Percentiles rank a stretch among this genome's conserved stretches.
Evolutionary conservation across 148 eudicot genomes (phyloP).

Genomic region (Rhododendron ferrugineum): DNA sequence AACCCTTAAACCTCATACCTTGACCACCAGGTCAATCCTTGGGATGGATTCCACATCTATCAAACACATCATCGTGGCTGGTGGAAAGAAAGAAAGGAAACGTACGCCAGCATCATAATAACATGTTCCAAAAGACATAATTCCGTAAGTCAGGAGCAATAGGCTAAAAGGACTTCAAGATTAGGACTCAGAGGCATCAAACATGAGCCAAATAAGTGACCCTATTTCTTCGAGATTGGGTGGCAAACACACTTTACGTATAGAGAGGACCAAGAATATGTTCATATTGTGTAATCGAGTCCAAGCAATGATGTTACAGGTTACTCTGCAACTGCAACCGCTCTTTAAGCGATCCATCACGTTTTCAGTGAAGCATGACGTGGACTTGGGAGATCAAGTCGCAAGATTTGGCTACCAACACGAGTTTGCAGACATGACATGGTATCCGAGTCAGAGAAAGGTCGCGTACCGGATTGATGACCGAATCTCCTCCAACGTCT

Average conservation of each 20-base stretch:
- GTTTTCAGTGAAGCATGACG: conserved; percentile 26
- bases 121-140: neutral
- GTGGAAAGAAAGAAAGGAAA: neutral
- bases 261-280: neutral
- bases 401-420: conserved; percentile 41
- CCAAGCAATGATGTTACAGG: conserved; percentile 21
- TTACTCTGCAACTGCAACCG: conserved; percentile 51
- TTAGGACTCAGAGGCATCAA: neutral
- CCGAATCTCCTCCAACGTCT: conserved; percentile 31
- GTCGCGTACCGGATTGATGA: conserved; percentile 54
- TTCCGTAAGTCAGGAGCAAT: neutral
- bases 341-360: conserved; percentile 59
- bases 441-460: conserved; percentile 58
- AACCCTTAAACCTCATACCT: too few relatives aligned
- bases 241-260: neutral
- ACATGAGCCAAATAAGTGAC: neutral
- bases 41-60: too few relatives aligned
- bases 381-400: conserved; percentile 44
- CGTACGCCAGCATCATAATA: neutral
- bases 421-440: conserved; percentile 64
- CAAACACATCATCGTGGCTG: neutral
- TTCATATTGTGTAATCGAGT: neutral
- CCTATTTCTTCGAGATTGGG: neutral
- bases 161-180: neutral
- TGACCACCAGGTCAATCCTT: too few relatives aligned